Evolutionary conservation across 2,329 filamentous ascomycete genomes (phyloP), one percentile per base, ranked within the genome.

Genomic region (Colletotrichum somersetense): DNA sequence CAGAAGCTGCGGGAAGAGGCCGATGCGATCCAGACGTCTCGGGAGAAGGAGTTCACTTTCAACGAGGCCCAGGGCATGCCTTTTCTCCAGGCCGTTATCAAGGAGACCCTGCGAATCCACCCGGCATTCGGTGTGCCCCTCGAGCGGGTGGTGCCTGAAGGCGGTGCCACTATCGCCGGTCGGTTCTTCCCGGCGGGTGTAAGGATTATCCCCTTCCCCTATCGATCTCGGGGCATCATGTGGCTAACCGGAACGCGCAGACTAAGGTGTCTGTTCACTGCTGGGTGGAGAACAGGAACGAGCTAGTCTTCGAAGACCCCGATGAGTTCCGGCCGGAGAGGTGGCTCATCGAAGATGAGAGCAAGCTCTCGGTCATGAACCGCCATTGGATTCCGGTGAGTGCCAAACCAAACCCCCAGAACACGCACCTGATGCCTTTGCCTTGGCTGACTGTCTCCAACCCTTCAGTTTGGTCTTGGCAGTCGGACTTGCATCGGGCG

Each of bases 31-130:
- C 23, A 57, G 33, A 56, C 66, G 4, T 56, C 72, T 6, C 7
- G 66, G 53, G 70, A 69, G 8, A 62, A 74, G 2, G 38, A 64
- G 5, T 67, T 78, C 35, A 75, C 75, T 0, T 81, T 79, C 62
- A 76, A 75, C 44, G 74, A 79, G 20, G 73, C 75, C 2, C 77
- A 79, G 66, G 70, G 76, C 3, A 75, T 85, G 66, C 82, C 81
- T 0, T 88, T 87, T 70, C 79, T 89, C 2, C 83, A 89, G 70
- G 86, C 86, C 0, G 82, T 85, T 0, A 84, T 89, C 38, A 87
- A 88, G 65, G 87, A 89, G 74, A 83, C 85, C 0, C 77, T 89
- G 11, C 81, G 88, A 23, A 78, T 89, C 33, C 84, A 87, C 62
- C 81, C 87, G 1, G 83, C 85, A 0, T 67, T 73, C 82, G 86